Conservation (phyloP, 345 rosid species). For the Bruguiera parviflora region DNA sequence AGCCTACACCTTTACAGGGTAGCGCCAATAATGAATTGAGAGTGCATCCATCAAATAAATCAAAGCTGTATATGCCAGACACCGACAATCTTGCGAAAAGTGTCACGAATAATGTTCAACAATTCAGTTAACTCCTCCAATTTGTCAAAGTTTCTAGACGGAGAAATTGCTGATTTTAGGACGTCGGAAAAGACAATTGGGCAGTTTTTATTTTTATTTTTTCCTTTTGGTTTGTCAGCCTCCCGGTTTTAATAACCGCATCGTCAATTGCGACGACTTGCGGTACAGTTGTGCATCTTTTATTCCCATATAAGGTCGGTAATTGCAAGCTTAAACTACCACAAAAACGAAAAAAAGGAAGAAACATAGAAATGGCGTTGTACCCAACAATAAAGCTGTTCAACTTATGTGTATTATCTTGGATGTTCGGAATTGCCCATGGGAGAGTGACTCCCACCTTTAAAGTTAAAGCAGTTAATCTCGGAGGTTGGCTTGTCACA, state of each 20-base stretch:
- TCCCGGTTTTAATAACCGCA: too few relatives aligned
- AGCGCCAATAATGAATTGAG: too few relatives aligned
- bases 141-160: constrained; percentile 7
- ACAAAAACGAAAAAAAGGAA: not conserved
- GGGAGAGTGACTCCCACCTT: constrained; percentile 22
- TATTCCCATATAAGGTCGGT: too few relatives aligned
- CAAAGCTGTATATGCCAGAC: not conserved
- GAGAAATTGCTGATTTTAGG: not conserved
- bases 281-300: too few relatives aligned
- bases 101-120: not conserved
- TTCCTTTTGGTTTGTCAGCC: too few relatives aligned
- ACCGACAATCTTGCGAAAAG: not conserved
- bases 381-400: constrained; percentile 10
- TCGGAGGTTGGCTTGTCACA: constrained; percentile 68
- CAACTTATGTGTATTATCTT: constrained; percentile 4
- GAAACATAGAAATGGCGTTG: not conserved
- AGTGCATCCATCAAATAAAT: too few relatives aligned
- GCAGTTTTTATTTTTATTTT: too few relatives aligned
- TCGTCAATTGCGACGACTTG: too few relatives aligned
- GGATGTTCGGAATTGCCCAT: constrained; percentile 12
- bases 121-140: not conserved
- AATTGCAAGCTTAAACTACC: too few relatives aligned
- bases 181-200: too few relatives aligned
- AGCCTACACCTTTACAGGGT: too few relatives aligned
- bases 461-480: constrained; percentile 50